phyloP scores from a whole-genome alignment of 2,329 filamentous ascomycete genomes.

The Verticillium albo-atrum region DNA sequence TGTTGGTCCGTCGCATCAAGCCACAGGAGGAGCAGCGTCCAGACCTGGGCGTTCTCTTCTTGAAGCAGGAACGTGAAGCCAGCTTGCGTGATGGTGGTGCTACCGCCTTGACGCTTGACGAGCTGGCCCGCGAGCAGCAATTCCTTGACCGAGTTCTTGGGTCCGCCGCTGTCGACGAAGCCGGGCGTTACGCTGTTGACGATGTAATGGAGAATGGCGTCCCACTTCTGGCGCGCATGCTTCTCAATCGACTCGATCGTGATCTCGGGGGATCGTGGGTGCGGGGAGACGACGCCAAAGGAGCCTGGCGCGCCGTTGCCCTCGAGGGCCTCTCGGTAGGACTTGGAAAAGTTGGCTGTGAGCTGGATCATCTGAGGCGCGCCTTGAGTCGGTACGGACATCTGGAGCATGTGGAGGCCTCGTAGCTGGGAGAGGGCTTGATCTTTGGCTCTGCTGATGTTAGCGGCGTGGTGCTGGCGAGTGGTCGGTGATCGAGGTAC shows the following conservation, averaged over 20 bases:
- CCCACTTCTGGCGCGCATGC: constrained; percentile 87
- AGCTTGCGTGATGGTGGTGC: constrained; percentile 71
- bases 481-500: constrained; percentile 10
- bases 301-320: constrained; percentile 81
- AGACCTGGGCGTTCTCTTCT: constrained; percentile 94
- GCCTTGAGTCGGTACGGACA: constrained; percentile 55
- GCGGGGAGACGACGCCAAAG: constrained; percentile 79
- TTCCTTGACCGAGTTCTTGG: constrained; percentile 77
- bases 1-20: constrained; percentile 74
- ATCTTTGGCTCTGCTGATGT: constrained; percentile 64
- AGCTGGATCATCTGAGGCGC: constrained; percentile 69
- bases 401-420: constrained; percentile 79
- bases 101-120: constrained; percentile 54
- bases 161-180: constrained; percentile 39
- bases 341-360: constrained; percentile 76
- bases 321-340: constrained; percentile 80
- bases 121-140: constrained; percentile 77
- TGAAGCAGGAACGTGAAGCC: constrained; percentile 95
- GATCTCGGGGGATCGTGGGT: constrained; percentile 58
- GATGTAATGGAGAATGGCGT: constrained; percentile 92
- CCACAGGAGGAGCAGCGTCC: constrained; percentile 91
- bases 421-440: constrained; percentile 77
- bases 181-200: constrained; percentile 65
- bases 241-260: constrained; percentile 72
- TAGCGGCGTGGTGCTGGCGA: constrained; percentile 7